phyloP scores from a whole-genome alignment of 139 green algal species.

The Gonium pectorale region DNA sequence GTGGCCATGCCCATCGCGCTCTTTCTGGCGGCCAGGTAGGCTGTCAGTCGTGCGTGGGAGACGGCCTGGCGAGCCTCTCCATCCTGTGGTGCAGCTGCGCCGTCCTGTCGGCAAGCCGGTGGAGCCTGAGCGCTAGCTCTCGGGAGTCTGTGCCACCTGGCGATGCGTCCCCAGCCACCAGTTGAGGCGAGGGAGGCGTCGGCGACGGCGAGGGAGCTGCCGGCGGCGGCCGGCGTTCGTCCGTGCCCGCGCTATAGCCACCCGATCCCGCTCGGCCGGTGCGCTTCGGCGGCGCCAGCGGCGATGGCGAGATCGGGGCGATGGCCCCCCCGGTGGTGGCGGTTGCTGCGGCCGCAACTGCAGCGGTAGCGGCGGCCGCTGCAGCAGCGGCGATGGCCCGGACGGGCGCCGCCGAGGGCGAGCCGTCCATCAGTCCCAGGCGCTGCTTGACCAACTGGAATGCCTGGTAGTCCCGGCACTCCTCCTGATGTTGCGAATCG shows the following conservation, averaged over 20 bases:
- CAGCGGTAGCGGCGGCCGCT: background rate
- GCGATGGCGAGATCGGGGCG: too few species aligned
- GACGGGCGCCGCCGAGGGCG: background rate
- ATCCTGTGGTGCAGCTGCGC: conserved; percentile 28
- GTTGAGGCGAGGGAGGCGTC: too few species aligned
- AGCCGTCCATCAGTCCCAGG: background rate
- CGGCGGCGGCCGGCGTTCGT: too few species aligned
- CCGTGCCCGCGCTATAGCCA: too few species aligned
- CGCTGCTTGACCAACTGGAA: conserved; percentile 24
- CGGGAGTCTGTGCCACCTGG: too few species aligned
- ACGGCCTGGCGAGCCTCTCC: background rate
- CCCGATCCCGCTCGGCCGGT: background rate
- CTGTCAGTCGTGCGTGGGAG: background rate
- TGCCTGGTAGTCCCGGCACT: background rate
- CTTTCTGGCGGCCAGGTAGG: too few species aligned
- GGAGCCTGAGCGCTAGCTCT: conserved; percentile 13
- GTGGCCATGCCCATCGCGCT: too few species aligned
- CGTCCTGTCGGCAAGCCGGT: conserved; percentile 4
- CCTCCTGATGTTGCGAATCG: too few species aligned
- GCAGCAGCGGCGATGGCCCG: background rate
- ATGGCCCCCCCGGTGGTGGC: too few species aligned
- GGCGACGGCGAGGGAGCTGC: too few species aligned
- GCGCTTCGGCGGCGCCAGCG: background rate
- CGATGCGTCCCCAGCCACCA: too few species aligned
- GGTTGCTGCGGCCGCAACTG: background rate